Percentiles rank a stretch among this genome's conserved stretches.
phyloP scores from a whole-genome alignment of 306 rosid genomes.

The Medicago truncatula region DNA sequence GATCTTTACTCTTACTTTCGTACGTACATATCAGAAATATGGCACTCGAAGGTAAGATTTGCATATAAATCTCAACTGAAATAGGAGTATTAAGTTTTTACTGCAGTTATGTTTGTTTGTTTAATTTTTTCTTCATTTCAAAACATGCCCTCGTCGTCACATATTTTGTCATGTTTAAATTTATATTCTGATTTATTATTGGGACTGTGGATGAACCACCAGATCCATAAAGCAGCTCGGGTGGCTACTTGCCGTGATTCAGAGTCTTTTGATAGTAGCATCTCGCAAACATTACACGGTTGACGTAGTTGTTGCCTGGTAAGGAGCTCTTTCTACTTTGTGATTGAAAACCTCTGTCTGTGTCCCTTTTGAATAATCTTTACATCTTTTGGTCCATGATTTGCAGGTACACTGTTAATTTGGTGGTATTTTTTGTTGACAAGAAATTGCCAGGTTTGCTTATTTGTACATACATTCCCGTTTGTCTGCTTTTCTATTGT shows the following conservation, averaged over 20 bases:
- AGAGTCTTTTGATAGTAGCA: conserved; percentile 90
- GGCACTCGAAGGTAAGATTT: conserved; percentile 74
- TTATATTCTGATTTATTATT: conserved; percentile 34
- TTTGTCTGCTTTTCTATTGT: not conserved
- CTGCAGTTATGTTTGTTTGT: conserved; percentile 10
- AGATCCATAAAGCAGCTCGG: conserved; percentile 84
- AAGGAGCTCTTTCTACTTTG: conserved; percentile 31
- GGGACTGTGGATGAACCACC: conserved; percentile 36
- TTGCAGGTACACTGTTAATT: conserved; percentile 93
- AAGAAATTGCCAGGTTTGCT: conserved; percentile 83
- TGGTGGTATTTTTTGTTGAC: conserved; percentile 89
- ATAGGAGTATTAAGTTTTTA: not conserved
- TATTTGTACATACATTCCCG: not conserved
- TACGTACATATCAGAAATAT: conserved; percentile 87
- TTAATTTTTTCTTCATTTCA: conserved; percentile 6
- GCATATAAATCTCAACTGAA: not conserved
- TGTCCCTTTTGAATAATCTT: conserved; percentile 30
- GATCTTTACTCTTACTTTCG: conserved; percentile 90
- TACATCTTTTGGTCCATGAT: conserved; percentile 31
- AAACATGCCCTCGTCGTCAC: not conserved
- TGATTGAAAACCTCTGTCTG: not conserved
- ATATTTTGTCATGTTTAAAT: conserved; percentile 4
- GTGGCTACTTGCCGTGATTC: conserved; percentile 87
- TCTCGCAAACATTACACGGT: conserved; percentile 99
- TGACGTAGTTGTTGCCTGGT: conserved; percentile 99